Conservation (phyloP, 352 stramenopile species). For the Aphanomyces astaci region DNA sequence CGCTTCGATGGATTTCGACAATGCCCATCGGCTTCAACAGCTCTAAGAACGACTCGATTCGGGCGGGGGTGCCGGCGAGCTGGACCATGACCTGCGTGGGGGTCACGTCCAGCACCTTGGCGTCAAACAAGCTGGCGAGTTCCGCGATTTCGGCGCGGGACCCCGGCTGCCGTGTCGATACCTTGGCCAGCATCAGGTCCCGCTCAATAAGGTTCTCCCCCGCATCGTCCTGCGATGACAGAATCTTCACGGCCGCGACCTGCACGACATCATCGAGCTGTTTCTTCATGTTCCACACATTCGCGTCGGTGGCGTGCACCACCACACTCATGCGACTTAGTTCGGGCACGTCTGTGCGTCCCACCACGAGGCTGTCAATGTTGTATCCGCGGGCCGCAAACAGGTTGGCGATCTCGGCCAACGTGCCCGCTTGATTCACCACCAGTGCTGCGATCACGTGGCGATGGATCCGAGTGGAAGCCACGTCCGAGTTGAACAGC, state of each 20-base stretch:
- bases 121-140: constrained; percentile 75
- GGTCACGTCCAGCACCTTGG: constrained; percentile 80
- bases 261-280: constrained; percentile 83
- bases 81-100: constrained; percentile 79
- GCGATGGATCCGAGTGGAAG: constrained; percentile 33
- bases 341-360: constrained; percentile 75
- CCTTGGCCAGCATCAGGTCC: constrained; percentile 83
- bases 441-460: constrained; percentile 80
- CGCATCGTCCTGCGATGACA: constrained; percentile 50
- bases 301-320: constrained; percentile 70
- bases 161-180: constrained; percentile 55
- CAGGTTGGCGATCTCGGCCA: constrained; percentile 80
- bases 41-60: constrained; percentile 76
- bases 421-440: constrained; percentile 76
- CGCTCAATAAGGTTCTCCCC: constrained; percentile 81
- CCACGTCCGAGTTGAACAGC: background rate
- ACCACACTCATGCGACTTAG: constrained; percentile 82
- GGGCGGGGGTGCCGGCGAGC: constrained; percentile 58
- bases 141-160: constrained; percentile 71
- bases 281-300: constrained; percentile 84
- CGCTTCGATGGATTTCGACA: constrained; percentile 75
- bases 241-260: constrained; percentile 77
- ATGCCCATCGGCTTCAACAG: constrained; percentile 76
- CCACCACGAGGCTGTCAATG: constrained; percentile 82
- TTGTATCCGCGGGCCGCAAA: constrained; percentile 81